Evolutionary conservation across 208 protist genomes (phyloP), one percentile per base, ranked within the genome.

Genomic region (Naegleria gruberi): DNA sequence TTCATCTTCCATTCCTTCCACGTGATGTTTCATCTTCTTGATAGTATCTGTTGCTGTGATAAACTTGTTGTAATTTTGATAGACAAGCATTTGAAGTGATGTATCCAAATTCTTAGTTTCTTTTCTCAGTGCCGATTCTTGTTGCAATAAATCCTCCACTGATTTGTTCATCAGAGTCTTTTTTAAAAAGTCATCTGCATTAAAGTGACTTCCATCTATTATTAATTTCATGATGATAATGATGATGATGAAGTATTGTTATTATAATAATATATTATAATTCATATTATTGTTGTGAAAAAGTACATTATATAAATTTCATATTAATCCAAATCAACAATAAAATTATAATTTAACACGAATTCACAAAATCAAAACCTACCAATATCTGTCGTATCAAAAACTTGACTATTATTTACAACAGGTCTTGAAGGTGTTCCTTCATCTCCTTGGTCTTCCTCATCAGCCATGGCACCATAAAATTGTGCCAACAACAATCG

Each of bases 51-150:
- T 98, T 15, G 98, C 97, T 65, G 95, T 97, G 91, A 99, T 99
- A 92, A 99, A 99, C 90, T 99, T 98, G 90, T 98, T 97, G 93
- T 99, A 99, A 94, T 99, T 99, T 45, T 98, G 97, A 94, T 99
- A 99, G 7, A 99, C 98, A n/a, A 99, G 92, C 89, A 97, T 98
- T 92, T 99, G 98, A 94, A 99, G 95, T 91, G 99, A 97, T 30
- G 90, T 94, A 89, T 99, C 98, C 2, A 99, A 92, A 34, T 90
- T 91, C 65, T 95, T 94, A 86, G 97, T 95, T 89, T 97, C 94
- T 44, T 73, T 40, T 82, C 43, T 43, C 4, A 81, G n/a, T 77
- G 8, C 43, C 4, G 23, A 19, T n/a, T 87, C 43, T 82, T 84
- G 17, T 43, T 30, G 17, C 6, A 88, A 40, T 43, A 77, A 86